Conservation (phyloP, 345 rosid species). For the Erysimum cheiranthoides region DNA sequence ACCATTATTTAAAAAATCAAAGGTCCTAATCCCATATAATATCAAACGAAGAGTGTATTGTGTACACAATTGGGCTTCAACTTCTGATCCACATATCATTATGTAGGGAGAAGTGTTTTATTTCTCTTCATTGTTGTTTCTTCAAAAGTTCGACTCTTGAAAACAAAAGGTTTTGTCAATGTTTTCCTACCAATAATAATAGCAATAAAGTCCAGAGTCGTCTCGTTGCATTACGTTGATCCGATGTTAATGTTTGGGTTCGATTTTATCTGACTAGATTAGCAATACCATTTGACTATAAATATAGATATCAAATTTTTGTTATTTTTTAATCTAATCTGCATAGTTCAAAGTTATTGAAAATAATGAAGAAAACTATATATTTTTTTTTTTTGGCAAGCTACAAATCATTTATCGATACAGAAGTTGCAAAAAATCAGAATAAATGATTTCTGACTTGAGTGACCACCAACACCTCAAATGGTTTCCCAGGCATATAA, state of each 20-base stretch:
- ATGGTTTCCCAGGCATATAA: too few relatives aligned
- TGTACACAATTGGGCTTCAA: slow-evolving; percentile 28
- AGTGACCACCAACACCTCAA: too few relatives aligned
- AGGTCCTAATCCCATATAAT: slow-evolving; percentile 6
- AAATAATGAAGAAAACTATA: neutral
- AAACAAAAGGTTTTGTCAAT: slow-evolving; percentile 6
- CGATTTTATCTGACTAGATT: too few relatives aligned
- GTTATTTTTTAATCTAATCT: neutral
- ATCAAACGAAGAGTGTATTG: neutral
- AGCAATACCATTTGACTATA: neutral
- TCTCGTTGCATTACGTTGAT: slow-evolving; percentile 21
- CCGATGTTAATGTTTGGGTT: slow-evolving; percentile 17
- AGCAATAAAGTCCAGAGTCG: slow-evolving; percentile 18
- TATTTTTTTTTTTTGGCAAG: neutral
- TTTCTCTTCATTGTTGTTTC: neutral
- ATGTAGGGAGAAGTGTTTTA: neutral
- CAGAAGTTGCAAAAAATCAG: too few relatives aligned
- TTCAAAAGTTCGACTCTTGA: slow-evolving; percentile 11
- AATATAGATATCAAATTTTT: neutral
- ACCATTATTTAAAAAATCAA: neutral
- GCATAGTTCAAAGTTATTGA: neutral
- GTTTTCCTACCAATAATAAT: slow-evolving; percentile 17
- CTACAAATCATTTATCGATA: too few relatives aligned
- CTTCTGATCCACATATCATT: slow-evolving; percentile 11
- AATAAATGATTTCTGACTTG: too few relatives aligned